phyloP scores from a whole-genome alignment of 805 yeast genomes.

The Candida sonorensis region DNA sequence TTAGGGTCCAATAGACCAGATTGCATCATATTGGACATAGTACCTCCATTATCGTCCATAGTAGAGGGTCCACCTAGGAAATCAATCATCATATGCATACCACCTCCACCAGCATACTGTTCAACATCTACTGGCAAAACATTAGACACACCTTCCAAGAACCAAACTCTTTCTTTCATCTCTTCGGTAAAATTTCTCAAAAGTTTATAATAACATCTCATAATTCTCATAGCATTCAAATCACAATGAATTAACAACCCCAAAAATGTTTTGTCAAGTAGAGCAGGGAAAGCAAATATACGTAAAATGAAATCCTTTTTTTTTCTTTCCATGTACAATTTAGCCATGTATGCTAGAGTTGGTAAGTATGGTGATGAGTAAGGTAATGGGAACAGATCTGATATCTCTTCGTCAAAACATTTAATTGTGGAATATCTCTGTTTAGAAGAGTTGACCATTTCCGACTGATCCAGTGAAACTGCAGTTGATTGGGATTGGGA shows the following conservation, averaged over 20 bases:
- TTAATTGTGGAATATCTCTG: conserved; percentile 47
- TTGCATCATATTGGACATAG: conserved; percentile 29
- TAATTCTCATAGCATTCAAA: conserved; percentile 79
- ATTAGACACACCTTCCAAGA: conserved; percentile 82
- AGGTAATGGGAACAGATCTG: conserved; percentile 82
- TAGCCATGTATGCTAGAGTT: conserved; percentile 82
- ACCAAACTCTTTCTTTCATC: conserved; percentile 89
- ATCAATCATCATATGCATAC: conserved; percentile 88
- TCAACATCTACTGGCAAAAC: conserved; percentile 91
- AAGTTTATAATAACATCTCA: conserved; percentile 80
- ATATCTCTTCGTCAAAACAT: conserved; percentile 81
- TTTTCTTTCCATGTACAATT: conserved; percentile 71
- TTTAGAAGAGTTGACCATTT: conserved; percentile 6
- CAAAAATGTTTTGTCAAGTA: conserved; percentile 74
- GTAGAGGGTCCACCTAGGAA: conserved; percentile 63
- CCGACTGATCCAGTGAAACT: too few relatives aligned
- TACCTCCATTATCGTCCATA: conserved; percentile 34
- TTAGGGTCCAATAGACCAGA: conserved; percentile 45
- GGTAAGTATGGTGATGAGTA: conserved; percentile 78
- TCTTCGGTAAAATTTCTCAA: conserved; percentile 77
- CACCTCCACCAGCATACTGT: conserved; percentile 84
- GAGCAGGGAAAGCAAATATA: conserved; percentile 89
- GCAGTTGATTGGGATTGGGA: too few relatives aligned
- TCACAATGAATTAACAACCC: conserved; percentile 80
- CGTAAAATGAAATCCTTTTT: conserved; percentile 82